These are phyloP conservation scores for Anisodus tanguticus DNA, from an alignment of 257 asterid genomes.

Conservation along the genomic window DNA sequence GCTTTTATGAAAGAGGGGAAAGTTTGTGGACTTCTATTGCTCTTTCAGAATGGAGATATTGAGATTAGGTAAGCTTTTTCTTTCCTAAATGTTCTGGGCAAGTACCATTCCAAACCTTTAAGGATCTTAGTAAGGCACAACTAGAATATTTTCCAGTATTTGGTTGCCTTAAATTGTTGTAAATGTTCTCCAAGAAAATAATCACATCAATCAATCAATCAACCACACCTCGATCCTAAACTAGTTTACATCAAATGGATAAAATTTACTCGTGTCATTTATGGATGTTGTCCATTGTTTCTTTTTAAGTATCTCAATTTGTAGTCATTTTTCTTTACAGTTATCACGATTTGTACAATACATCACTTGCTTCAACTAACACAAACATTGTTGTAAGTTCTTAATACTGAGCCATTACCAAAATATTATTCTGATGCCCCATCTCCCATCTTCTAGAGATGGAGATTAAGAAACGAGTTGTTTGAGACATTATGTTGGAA, in stretches of 20 bases:
- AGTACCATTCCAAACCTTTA: neutral
- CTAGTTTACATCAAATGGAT: conserved; percentile 2
- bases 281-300: neutral
- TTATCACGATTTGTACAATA: neutral
- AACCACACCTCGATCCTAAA: neutral
- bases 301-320: neutral
- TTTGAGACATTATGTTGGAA: neutral
- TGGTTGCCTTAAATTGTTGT: neutral
- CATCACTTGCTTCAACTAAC: conserved; percentile 13
- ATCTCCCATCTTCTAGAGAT: conserved; percentile 20
- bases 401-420: neutral
- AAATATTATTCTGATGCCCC: neutral
- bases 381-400: conserved; percentile 6
- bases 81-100: conserved; percentile 13
- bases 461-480: neutral
- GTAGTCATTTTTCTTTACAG: neutral
- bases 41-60: conserved; percentile 76
- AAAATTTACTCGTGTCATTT: neutral
- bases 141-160: conserved; percentile 12
- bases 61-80: conserved; percentile 68
- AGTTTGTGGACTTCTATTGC: conserved; percentile 61
- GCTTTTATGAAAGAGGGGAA: conserved; percentile 56
- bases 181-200: conserved; percentile 11
- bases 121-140: neutral
- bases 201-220: neutral